Percentiles rank a stretch among this genome's conserved stretches.
Evolutionary conservation across 345 rosid species (phyloP).

Genomic region (Bruguiera sexangula): DNA sequence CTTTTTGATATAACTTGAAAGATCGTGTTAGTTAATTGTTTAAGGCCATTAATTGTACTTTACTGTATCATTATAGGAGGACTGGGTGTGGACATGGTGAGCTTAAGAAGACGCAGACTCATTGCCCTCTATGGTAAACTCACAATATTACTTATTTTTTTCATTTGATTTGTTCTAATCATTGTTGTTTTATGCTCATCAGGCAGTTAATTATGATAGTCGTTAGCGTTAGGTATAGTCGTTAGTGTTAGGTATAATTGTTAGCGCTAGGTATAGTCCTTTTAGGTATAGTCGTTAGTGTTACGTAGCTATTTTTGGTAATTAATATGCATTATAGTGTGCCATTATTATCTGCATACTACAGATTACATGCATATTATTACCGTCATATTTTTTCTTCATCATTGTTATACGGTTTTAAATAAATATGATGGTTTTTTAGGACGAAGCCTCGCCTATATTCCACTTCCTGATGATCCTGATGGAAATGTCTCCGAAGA

Average conservation of each 20-base stretch:
- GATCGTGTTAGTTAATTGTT: background rate
- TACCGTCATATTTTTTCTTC: no score
- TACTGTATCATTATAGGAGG: constrained; percentile 10
- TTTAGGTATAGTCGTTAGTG: no score
- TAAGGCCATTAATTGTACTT: constrained; percentile 7
- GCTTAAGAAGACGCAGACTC: constrained; percentile 26
- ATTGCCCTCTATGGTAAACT: constrained; percentile 11
- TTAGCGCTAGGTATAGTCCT: no score
- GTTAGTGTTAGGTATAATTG: no score
- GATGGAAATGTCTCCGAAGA: background rate
- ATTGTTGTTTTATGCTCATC: no score
- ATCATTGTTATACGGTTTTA: background rate
- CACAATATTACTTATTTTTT: background rate
- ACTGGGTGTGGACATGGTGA: constrained; percentile 23
- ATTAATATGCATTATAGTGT: background rate
- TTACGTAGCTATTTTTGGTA: background rate
- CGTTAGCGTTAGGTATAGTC: no score
- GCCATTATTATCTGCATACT: background rate
- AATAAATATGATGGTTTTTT: background rate
- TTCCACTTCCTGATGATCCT: constrained; percentile 1
- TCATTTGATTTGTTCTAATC: no score
- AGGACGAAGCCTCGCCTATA: constrained; percentile 11
- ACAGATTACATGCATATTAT: background rate
- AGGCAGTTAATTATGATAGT: no score
- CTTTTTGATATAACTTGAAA: constrained; percentile 1